Percentiles rank a stretch among this genome's conserved stretches.
phyloP scores from a whole-genome alignment of 306 rosid genomes.

The Cicer chorassanicum region DNA sequence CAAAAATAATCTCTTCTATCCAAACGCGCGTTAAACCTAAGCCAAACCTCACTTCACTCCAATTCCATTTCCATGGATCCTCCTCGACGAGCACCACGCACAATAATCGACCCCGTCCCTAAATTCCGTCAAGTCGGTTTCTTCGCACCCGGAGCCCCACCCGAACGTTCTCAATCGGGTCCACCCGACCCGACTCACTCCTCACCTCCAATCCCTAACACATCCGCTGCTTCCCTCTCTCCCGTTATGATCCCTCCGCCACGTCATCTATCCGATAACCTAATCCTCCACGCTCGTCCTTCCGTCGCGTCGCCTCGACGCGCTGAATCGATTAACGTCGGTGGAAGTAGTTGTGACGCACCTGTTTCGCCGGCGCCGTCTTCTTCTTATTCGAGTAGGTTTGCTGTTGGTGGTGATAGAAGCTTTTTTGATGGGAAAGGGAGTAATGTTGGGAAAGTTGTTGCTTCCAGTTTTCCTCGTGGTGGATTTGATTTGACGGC shows the following conservation, averaged over 20 bases:
- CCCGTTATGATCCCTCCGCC: constrained; percentile 94
- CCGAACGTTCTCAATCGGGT: constrained; percentile 50
- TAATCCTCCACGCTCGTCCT: constrained; percentile 40
- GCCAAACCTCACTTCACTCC: constrained; percentile 10
- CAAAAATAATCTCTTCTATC: constrained; percentile 16
- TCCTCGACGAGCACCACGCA: constrained; percentile 74
- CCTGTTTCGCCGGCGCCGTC: constrained; percentile 49
- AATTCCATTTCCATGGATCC: constrained; percentile 63
- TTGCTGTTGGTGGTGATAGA: constrained; percentile 37
- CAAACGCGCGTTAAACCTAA: constrained; percentile 41
- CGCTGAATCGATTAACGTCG: constrained; percentile 38
- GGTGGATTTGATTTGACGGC: constrained; percentile 66
- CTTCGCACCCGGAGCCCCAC: constrained; percentile 64
- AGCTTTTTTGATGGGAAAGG: constrained; percentile 48
- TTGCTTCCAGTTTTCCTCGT: constrained; percentile 57
- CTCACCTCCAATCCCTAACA: constrained; percentile 45
- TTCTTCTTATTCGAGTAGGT: constrained; percentile 55
- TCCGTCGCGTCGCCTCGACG: constrained; percentile 49
- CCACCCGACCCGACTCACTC: constrained; percentile 53
- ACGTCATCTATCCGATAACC: constrained; percentile 66
- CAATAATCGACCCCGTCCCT: constrained; percentile 80
- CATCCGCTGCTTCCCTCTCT: constrained; percentile 63
- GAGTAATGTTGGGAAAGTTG: constrained; percentile 45
- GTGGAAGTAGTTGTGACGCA: constrained; percentile 34
- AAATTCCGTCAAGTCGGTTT: constrained; percentile 88